Conservation (phyloP, 805 yeast genomes). For the Komagataella kurtzmanii region DNA sequence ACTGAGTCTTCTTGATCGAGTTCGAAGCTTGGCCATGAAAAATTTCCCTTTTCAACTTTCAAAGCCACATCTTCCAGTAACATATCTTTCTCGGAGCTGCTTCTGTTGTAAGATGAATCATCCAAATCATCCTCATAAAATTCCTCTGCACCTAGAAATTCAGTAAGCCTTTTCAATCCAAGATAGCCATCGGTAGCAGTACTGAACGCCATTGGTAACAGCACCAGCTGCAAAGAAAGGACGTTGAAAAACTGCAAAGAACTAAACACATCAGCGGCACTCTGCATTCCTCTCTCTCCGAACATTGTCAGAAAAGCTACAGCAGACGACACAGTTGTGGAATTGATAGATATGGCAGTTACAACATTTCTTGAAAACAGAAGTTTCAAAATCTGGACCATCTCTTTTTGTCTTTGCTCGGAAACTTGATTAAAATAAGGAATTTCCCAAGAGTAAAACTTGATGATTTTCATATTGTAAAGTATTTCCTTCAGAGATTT, state of each 20-base stretch:
- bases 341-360: conserved; percentile 44
- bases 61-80: neutral
- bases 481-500: conserved; percentile 66
- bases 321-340: conserved; percentile 51
- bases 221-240: conserved; percentile 45
- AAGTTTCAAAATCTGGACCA: conserved; percentile 39
- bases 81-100: neutral
- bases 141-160: conserved; percentile 24
- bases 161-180: conserved; percentile 41
- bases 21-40: conserved; percentile 41
- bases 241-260: conserved; percentile 57
- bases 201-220: conserved; percentile 60
- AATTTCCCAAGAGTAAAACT: conserved; percentile 83
- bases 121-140: conserved; percentile 14
- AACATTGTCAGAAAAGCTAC: conserved; percentile 22
- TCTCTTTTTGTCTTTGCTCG: conserved; percentile 48
- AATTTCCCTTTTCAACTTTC: neutral
- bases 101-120: conserved; percentile 13
- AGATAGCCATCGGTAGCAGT: conserved; percentile 45
- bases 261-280: conserved; percentile 55
- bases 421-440: conserved; percentile 51
- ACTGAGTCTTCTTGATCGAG: conserved; percentile 19
- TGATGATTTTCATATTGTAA: conserved; percentile 66
- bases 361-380: conserved; percentile 47
- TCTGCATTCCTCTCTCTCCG: conserved; percentile 22